phyloP scores from a whole-genome alignment of 805 yeast species.

The Ogataea minuta region DNA sequence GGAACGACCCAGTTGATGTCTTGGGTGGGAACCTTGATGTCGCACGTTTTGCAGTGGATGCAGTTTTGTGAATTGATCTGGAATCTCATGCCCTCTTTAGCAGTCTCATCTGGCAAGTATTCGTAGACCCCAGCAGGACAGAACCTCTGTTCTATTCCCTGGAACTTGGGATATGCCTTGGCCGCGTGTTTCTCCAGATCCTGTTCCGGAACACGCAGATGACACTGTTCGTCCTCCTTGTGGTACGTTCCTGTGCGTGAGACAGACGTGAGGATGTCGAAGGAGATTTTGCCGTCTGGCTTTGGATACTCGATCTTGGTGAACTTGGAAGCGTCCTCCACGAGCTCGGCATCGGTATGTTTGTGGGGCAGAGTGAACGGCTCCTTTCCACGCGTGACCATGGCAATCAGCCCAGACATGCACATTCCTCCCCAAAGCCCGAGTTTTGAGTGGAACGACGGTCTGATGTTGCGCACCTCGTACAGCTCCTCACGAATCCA shows the following conservation, averaged over 20 bases:
- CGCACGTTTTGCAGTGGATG: slow-evolving; percentile 98
- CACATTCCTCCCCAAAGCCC: slow-evolving; percentile 80
- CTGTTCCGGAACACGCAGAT: slow-evolving; percentile 67
- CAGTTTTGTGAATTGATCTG: slow-evolving; percentile 96
- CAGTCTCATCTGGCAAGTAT: slow-evolving; percentile 64
- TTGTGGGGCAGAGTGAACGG: slow-evolving; percentile 83
- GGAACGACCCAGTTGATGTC: slow-evolving; percentile 97
- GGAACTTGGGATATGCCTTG: slow-evolving; percentile 65
- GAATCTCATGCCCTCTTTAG: slow-evolving; percentile 68
- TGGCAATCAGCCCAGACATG: slow-evolving; percentile 80
- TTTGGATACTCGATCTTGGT: slow-evolving; percentile 85
- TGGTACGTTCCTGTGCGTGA: slow-evolving; percentile 96
- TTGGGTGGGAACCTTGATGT: slow-evolving; percentile 92
- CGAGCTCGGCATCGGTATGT: slow-evolving; percentile 67
- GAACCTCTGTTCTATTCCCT: slow-evolving; percentile 88
- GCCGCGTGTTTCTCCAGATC: slow-evolving; percentile 66
- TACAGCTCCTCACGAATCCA: slow-evolving; percentile 86
- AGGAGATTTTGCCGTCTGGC: slow-evolving; percentile 91
- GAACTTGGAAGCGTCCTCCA: slow-evolving; percentile 63
- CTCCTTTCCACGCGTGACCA: slow-evolving; percentile 71
- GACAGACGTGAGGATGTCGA: slow-evolving; percentile 91
- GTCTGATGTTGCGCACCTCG: slow-evolving; percentile 87
- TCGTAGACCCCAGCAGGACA: slow-evolving; percentile 99
- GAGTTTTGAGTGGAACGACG: slow-evolving; percentile 77
- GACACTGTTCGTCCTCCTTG: slow-evolving; percentile 91